Conservation (phyloP, 1,284 basidiomycete genomes). For the Sparassis latifolia region DNA sequence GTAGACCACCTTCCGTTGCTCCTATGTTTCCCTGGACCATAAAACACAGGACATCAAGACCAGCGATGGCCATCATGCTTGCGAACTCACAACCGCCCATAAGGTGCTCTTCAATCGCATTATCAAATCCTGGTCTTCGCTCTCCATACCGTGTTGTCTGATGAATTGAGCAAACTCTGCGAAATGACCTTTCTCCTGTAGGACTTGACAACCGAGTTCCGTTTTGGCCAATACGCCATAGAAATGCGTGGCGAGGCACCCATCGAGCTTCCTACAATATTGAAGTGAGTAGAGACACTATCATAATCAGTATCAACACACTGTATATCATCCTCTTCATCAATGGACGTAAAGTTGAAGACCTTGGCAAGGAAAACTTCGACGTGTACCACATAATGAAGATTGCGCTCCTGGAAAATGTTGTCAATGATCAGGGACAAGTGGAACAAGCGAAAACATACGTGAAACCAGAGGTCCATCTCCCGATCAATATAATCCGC, state of each 20-base stretch:
- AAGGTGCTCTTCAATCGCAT: constrained; percentile 90
- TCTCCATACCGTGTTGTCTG: constrained; percentile 80
- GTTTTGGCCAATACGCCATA: constrained; percentile 98
- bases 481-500: constrained; percentile 91
- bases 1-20: constrained; percentile 83
- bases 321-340: constrained; percentile 64
- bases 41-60: background rate
- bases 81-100: constrained; percentile 83
- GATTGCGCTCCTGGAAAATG: constrained; percentile 68
- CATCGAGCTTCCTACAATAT: constrained; percentile 64
- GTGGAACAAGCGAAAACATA: constrained; percentile 30
- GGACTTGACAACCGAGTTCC: constrained; percentile 84
- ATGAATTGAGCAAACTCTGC: constrained; percentile 89
- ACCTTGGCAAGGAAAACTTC: constrained; percentile 81
- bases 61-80: background rate
- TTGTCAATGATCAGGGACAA: background rate
- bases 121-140: constrained; percentile 78
- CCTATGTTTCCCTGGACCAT: constrained; percentile 83
- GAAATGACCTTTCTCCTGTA: constrained; percentile 90
- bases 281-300: background rate
- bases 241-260: constrained; percentile 90
- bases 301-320: constrained; percentile 23
- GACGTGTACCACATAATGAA: constrained; percentile 81
- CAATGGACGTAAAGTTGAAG: constrained; percentile 51
- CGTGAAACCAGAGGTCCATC: constrained; percentile 94